Evolutionary conservation across 208 protist genomes (phyloP).

Genomic region (Porcisia deanei): DNA sequence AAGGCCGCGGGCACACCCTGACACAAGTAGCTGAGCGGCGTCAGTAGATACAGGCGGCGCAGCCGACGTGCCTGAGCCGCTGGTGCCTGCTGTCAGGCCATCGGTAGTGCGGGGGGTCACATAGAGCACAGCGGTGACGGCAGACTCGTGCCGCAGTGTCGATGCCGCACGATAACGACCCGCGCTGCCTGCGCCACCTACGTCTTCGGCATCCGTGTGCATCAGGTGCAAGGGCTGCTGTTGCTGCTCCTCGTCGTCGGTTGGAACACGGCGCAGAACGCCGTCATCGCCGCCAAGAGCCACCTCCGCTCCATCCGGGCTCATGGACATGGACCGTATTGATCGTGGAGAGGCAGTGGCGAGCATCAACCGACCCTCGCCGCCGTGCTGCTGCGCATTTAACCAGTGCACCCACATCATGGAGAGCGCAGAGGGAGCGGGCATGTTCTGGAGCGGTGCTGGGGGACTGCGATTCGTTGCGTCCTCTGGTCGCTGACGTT

Average conservation of each 20-base stretch:
- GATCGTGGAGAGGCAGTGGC: constrained; percentile 39
- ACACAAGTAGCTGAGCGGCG: constrained; percentile 54
- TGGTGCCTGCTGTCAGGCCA: background rate
- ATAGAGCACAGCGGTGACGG: constrained; percentile 68
- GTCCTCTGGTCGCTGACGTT: background rate
- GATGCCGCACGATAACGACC: constrained; percentile 14
- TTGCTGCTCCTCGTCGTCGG: constrained; percentile 31
- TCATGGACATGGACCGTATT: constrained; percentile 55
- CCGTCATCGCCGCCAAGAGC: constrained; percentile 63
- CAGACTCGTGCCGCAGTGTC: constrained; percentile 33
- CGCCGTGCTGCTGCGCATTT: constrained; percentile 62
- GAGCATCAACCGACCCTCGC: constrained; percentile 41
- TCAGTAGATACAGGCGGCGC: background rate
- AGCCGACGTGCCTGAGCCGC: background rate
- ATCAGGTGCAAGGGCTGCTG: constrained; percentile 33
- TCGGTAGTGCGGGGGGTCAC: constrained; percentile 40
- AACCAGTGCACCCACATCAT: constrained; percentile 68
- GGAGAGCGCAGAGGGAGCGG: background rate
- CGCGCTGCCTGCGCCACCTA: constrained; percentile 22
- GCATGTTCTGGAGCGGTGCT: background rate
- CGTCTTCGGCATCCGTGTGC: background rate
- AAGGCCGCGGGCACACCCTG: constrained; percentile 88
- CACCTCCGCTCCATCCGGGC: constrained; percentile 45
- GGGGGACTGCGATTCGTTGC: background rate
- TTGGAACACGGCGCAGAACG: constrained; percentile 44